Conservation (phyloP, 2,329 filamentous ascomycete genomes). For the Emergomyces orientalis region DNA sequence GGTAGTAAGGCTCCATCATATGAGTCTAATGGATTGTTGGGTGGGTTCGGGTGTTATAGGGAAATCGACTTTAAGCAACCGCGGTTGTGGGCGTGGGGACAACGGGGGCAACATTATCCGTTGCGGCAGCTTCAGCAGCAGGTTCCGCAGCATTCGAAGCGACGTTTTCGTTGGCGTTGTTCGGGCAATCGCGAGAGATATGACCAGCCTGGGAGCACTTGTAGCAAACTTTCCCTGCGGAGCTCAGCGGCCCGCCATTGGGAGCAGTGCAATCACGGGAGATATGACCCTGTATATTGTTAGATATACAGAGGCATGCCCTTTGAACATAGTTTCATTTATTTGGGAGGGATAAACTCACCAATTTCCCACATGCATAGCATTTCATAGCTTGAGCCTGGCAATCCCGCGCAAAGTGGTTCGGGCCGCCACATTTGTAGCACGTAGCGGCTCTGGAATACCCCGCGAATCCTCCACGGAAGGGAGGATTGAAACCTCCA, state of each 20-base stretch:
- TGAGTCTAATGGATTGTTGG: not conserved
- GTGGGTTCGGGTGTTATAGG: not conserved
- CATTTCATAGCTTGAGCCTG: slow-evolving; percentile 98
- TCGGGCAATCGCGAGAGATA: slow-evolving; percentile 91
- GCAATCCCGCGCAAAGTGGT: slow-evolving; percentile 97
- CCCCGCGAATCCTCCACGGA: slow-evolving; percentile 62
- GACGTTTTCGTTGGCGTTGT: slow-evolving; percentile 42
- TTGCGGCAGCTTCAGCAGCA: slow-evolving; percentile 18
- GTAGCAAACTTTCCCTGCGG: slow-evolving; percentile 97
- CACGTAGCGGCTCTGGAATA: slow-evolving; percentile 48
- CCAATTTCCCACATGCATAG: slow-evolving; percentile 88
- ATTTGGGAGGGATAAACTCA: slow-evolving; percentile 20
- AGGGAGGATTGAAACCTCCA: slow-evolving; percentile 52
- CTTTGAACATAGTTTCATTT: not conserved
- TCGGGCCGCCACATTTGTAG: slow-evolving; percentile 71
- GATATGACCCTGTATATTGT: slow-evolving; percentile 58
- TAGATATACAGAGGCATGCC: slow-evolving; percentile 4
- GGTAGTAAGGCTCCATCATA: not conserved
- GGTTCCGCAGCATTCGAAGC: slow-evolving; percentile 14
- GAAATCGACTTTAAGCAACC: not conserved
- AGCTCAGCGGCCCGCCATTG: slow-evolving; percentile 91
- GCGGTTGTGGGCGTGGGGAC: slow-evolving; percentile 33
- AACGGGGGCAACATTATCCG: slow-evolving; percentile 22
- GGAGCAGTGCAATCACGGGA: slow-evolving; percentile 91
- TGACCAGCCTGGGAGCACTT: slow-evolving; percentile 91